Conservation (phyloP, 2,329 filamentous ascomycete genomes). For the Delphinella strobiligena region DNA sequence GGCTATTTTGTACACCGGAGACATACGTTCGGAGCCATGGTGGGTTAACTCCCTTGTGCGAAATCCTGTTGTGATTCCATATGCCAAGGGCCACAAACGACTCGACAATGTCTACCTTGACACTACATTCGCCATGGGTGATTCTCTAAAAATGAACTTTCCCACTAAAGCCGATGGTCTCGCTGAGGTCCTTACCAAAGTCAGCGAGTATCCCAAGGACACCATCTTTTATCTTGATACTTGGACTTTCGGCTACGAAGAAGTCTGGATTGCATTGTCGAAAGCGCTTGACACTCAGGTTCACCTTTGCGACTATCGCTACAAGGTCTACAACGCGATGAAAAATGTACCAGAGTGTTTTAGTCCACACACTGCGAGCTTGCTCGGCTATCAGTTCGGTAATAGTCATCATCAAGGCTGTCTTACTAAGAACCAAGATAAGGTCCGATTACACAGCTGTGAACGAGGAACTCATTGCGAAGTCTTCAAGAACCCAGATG, state of each 20-base stretch:
- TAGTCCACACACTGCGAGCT: constrained; percentile 50
- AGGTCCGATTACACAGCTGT: constrained; percentile 70
- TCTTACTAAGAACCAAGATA: constrained; percentile 47
- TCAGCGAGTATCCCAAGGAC: constrained; percentile 54
- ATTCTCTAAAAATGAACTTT: constrained; percentile 38
- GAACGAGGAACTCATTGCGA: constrained; percentile 58
- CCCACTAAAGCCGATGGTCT: constrained; percentile 63
- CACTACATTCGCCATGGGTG: constrained; percentile 58
- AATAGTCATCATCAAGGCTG: constrained; percentile 61
- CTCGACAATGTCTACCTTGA: constrained; percentile 83
- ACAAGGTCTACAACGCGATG: constrained; percentile 55
- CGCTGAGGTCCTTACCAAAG: constrained; percentile 56
- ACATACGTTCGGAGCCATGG: constrained; percentile 76
- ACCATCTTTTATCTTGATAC: constrained; percentile 76
- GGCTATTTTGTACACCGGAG: constrained; percentile 77
- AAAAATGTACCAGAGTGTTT: constrained; percentile 30
- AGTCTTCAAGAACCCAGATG: constrained; percentile 34
- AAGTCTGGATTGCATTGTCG: constrained; percentile 77
- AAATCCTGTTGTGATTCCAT: constrained; percentile 64
- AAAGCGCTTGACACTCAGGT: constrained; percentile 57
- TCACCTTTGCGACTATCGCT: constrained; percentile 74
- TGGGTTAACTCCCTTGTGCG: constrained; percentile 64
- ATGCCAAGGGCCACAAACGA: constrained; percentile 50
- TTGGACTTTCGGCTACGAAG: constrained; percentile 91
- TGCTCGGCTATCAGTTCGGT: constrained; percentile 64